These are phyloP conservation scores for Globisporangium heterothallicum DNA, from an alignment of 352 stramenopile genomes.

Conservation along the genomic window DNA sequence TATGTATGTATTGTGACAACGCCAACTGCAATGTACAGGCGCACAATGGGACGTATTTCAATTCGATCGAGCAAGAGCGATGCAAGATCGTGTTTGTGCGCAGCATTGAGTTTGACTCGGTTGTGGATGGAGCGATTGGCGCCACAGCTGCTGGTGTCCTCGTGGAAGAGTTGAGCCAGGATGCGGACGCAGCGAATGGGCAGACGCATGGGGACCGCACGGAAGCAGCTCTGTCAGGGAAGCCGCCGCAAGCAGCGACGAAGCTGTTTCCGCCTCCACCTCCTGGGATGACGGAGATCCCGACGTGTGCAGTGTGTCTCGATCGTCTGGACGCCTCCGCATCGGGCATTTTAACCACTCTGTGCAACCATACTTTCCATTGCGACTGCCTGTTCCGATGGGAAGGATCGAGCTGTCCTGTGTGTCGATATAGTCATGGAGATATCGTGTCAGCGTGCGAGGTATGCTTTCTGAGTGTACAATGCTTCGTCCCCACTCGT, in stretches of 20 bases:
- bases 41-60: constrained; percentile 89
- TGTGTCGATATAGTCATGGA: constrained; percentile 95
- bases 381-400: constrained; percentile 94
- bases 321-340: constrained; percentile 83
- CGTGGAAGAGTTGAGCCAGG: constrained; percentile 14
- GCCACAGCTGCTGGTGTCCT: constrained; percentile 12
- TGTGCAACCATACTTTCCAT: constrained; percentile 98
- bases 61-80: constrained; percentile 87
- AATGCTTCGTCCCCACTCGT: too few relatives aligned
- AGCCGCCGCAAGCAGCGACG: constrained; percentile 13
- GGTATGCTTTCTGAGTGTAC: too few relatives aligned
- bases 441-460: constrained; percentile 92
- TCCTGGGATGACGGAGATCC: constrained; percentile 81
- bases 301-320: constrained; percentile 90
- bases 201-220: not conserved
- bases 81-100: constrained; percentile 90
- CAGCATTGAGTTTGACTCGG: constrained; percentile 79
- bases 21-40: too few relatives aligned
- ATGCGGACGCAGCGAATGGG: constrained; percentile 9
- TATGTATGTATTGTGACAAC: not conserved
- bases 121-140: constrained; percentile 15
- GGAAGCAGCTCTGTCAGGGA: not conserved
- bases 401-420: constrained; percentile 93
- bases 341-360: constrained; percentile 92
- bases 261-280: constrained; percentile 61